Evolutionary conservation across 768 basidiomycete genomes (phyloP).

Genomic region (Lactarius vividus): DNA sequence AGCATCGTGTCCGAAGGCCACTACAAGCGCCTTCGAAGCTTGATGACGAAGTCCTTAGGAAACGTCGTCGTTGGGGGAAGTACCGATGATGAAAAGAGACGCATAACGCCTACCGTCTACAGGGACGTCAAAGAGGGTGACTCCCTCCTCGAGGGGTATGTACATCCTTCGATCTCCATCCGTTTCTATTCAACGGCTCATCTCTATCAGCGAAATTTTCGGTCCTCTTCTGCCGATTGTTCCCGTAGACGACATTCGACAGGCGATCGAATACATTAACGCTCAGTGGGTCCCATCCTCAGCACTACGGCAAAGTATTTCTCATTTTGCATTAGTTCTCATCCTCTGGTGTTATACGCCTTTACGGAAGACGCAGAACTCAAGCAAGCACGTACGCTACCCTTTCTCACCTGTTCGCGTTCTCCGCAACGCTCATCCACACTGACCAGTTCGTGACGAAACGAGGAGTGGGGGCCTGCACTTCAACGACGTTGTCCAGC

Average conservation of each 20-base stretch:
- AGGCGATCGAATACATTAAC: slow-evolving; percentile 55
- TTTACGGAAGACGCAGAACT: slow-evolving; percentile 23
- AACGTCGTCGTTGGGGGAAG: slow-evolving; percentile 52
- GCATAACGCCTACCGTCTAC: slow-evolving; percentile 61
- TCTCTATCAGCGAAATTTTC: slow-evolving; percentile 58
- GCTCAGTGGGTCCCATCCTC: slow-evolving; percentile 39
- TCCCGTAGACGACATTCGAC: slow-evolving; percentile 51
- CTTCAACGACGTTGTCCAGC: slow-evolving; percentile 36
- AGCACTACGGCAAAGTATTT: neutral
- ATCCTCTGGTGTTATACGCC: slow-evolving; percentile 25
- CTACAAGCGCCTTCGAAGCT: slow-evolving; percentile 48
- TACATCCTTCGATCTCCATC: neutral
- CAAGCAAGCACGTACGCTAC: slow-evolving; percentile 21
- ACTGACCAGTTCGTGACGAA: slow-evolving; percentile 31
- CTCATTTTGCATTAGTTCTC: slow-evolving; percentile 15
- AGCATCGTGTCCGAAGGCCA: slow-evolving; percentile 56
- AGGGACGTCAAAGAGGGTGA: slow-evolving; percentile 53
- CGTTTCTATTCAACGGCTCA: neutral
- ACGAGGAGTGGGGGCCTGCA: slow-evolving; percentile 36
- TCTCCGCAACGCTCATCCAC: neutral
- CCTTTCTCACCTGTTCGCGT: neutral
- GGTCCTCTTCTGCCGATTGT: slow-evolving; percentile 69
- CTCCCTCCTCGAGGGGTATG: slow-evolving; percentile 58
- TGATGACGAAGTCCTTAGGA: slow-evolving; percentile 57
- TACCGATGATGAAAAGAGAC: slow-evolving; percentile 38